Conservation (phyloP, 2,329 filamentous ascomycete genomes). For the Penicillium sp. region DNA sequence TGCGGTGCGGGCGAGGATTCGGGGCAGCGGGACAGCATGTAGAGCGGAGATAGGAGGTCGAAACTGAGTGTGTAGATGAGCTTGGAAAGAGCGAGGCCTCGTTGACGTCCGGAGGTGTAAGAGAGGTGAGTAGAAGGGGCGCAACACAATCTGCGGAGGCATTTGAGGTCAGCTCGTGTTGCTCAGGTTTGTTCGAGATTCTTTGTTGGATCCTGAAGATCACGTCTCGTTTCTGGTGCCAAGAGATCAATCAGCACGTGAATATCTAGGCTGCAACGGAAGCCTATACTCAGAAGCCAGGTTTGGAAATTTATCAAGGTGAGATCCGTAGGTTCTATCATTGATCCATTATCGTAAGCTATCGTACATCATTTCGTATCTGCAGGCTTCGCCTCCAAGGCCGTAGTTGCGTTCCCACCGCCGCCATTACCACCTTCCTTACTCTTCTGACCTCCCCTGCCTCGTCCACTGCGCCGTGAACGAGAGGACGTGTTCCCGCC, state of each 20-base stretch:
- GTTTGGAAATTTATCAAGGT: not conserved
- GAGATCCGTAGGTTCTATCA: slow-evolving; percentile 7
- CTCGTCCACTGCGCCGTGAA: slow-evolving; percentile 26
- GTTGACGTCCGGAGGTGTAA: not conserved
- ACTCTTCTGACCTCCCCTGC: slow-evolving; percentile 6
- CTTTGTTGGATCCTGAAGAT: not conserved
- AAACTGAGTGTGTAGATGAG: not conserved
- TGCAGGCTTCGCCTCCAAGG: slow-evolving; percentile 19
- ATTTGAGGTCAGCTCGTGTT: not conserved
- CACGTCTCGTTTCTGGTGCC: not conserved
- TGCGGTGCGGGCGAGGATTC: not conserved
- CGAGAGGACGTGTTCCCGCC: slow-evolving; percentile 24
- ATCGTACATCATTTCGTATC: slow-evolving; percentile 26
- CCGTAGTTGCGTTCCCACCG: slow-evolving; percentile 10
- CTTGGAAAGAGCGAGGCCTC: not conserved
- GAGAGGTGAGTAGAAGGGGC: not conserved
- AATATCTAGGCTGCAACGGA: not conserved
- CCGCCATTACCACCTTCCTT: slow-evolving; percentile 20
- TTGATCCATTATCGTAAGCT: slow-evolving; percentile 18
- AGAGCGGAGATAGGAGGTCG: not conserved
- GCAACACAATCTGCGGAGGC: not conserved
- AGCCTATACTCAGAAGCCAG: not conserved
- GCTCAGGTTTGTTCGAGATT: not conserved
- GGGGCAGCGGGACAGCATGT: not conserved
- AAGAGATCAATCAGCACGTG: not conserved